These are phyloP conservation scores for Glutinoglossum americanum DNA, from an alignment of 495 filamentous ascomycete genomes.

Conservation along the genomic window DNA sequence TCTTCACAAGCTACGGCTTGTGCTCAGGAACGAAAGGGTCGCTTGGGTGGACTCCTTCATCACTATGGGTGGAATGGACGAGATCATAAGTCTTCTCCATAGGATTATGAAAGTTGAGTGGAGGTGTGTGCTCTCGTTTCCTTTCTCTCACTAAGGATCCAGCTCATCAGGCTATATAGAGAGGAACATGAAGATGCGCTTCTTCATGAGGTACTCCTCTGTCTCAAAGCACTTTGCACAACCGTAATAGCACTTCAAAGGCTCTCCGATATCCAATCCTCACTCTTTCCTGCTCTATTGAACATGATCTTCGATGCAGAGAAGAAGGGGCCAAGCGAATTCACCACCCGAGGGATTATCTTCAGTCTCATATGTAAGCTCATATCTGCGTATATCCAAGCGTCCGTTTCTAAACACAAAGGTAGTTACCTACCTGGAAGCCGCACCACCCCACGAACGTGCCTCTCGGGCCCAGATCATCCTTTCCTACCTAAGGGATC, in stretches of 20 bases:
- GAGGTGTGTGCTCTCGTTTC: constrained; percentile 34
- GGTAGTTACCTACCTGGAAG: constrained; percentile 50
- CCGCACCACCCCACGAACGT: constrained; percentile 30
- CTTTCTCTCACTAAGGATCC: not conserved
- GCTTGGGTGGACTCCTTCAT: constrained; percentile 89
- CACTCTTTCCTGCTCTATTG: constrained; percentile 70
- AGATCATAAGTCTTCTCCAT: constrained; percentile 67
- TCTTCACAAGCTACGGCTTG: constrained; percentile 74
- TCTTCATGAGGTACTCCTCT: constrained; percentile 78
- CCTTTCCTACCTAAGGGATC: constrained; percentile 62
- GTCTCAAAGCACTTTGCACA: constrained; percentile 86
- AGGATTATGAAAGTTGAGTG: constrained; percentile 89
- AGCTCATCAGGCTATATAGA: constrained; percentile 18
- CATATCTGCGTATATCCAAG: not conserved
- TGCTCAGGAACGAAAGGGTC: constrained; percentile 85
- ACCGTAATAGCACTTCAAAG: constrained; percentile 63
- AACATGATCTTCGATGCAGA: constrained; percentile 89
- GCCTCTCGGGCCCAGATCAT: constrained; percentile 41
- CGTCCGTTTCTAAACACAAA: not conserved
- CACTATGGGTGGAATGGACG: constrained; percentile 70
- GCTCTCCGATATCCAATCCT: constrained; percentile 54
- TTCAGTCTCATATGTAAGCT: constrained; percentile 45
- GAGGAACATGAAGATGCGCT: constrained; percentile 93
- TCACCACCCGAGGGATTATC: constrained; percentile 74
- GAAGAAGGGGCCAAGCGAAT: constrained; percentile 91